Evolutionary conservation across 202 grass and related monocot genomes (phyloP).

Genomic region (Schoenoplectus tabernaemontani): DNA sequence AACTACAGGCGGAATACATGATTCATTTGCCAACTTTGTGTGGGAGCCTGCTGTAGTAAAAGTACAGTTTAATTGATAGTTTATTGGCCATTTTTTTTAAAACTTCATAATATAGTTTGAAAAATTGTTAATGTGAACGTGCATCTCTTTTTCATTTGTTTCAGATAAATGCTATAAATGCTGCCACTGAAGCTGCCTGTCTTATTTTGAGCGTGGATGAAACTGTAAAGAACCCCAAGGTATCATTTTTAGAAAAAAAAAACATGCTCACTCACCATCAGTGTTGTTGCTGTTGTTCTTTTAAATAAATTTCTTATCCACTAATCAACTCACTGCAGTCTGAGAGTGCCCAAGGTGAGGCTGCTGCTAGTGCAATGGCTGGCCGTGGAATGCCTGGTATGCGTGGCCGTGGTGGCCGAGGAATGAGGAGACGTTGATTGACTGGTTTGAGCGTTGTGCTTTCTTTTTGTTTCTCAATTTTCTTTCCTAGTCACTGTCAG

Average conservation of each 20-base stretch:
- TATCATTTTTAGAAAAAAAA: slow-evolving; percentile 9
- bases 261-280: background rate
- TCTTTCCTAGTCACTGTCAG: background rate
- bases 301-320: background rate
- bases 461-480: background rate
- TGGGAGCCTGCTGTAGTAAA: slow-evolving; percentile 98
- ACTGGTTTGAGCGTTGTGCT: too few relatives aligned
- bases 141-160: slow-evolving; percentile 17
- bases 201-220: slow-evolving; percentile 89
- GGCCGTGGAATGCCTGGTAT: slow-evolving; percentile 61
- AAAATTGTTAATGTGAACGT: background rate
- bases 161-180: slow-evolving; percentile 96
- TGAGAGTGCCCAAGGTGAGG: slow-evolving; percentile 87
- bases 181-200: slow-evolving; percentile 69
- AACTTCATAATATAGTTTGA: background rate
- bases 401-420: slow-evolving; percentile 79
- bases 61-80: slow-evolving; percentile 36
- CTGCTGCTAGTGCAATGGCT: slow-evolving; percentile 69
- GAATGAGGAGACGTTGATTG: slow-evolving; percentile 74
- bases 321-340: slow-evolving; percentile 29
- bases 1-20: slow-evolving; percentile 76
- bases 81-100: background rate
- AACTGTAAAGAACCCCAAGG: slow-evolving; percentile 96
- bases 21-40: slow-evolving; percentile 95
- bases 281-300: background rate